Base-by-base conservation (phyloP, 1,284 basidiomycete genomes). In the Austroboletus novae-zelandiae region DNA sequence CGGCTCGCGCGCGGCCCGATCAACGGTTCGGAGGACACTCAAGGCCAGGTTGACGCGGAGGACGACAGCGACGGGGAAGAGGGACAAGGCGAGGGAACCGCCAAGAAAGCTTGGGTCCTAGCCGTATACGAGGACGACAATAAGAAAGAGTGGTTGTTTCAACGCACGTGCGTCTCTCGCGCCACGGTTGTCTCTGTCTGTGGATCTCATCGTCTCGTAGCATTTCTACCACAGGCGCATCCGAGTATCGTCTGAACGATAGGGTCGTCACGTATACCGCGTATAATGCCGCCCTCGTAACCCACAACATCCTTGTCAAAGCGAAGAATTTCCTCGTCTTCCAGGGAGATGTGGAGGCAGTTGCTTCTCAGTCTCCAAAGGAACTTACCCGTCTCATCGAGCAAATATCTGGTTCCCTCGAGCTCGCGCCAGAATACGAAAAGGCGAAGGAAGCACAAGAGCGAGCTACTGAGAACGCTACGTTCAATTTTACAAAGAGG, bases 291-390 rank as follows among this genome's bases (percentile, higher is more conserved):
- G 87, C 91, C 15, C 85, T 98, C 30, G 79, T 89, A 50, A 77
- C 80, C 23, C 93, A 96, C 70, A 98, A 98, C 66, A 93, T 99
- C 62, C 89, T 99, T 50, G 95, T 99, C 66, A 98, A 98, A 72
- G 97, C 97, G 18, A 98, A 98, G 74, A 99, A 99, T 75, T 99
- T 99, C 66, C 86, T 99, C 48, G 97, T 99, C n/a, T 99, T 99
- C 73, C 94, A 98, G 70, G 97, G 97, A 49, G 97, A 99, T 67
- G 97, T 99, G 35, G 97, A 99, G 72, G 92, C 94, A 3, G 92
- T 99, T 42, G 97, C 97, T 0, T 93, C 92, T 9, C 97, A 99
- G 64, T 94, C 92, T 2, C 83, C 95, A 9, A 88, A 87, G 58
- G 94, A 97, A 58, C 82, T 99, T 20, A 84, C 94, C 2, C 81